phyloP scores from a whole-genome alignment of 1,139 yeast genomes.

The Nakaseomyces glabratus region DNA sequence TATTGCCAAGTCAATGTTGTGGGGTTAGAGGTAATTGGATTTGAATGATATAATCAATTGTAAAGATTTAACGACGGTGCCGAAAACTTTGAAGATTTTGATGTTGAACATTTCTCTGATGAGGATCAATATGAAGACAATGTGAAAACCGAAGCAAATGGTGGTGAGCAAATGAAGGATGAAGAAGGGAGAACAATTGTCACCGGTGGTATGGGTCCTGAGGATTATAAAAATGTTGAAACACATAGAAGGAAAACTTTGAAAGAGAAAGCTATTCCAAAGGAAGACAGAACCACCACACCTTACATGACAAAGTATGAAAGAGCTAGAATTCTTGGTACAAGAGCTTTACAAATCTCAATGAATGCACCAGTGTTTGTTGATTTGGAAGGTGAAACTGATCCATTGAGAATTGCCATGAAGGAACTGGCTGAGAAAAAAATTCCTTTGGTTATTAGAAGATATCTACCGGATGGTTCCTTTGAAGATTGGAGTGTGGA shows the following conservation, averaged over 20 bases:
- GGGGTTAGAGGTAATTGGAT: no score
- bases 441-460: conserved; percentile 88
- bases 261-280: conserved; percentile 80
- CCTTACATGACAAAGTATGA: conserved; percentile 99
- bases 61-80: conserved; percentile 59
- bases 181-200: conserved; percentile 69
- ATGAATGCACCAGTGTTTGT: conserved; percentile 98
- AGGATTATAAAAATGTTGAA: conserved; percentile 38
- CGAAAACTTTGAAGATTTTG: conserved; percentile 75
- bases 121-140: conserved; percentile 39
- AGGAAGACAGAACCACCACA: conserved; percentile 82
- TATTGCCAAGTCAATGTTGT: no score
- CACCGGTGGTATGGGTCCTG: conserved; percentile 58
- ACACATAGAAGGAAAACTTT: conserved; percentile 54
- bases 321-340: conserved; percentile 92
- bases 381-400: conserved; percentile 97
- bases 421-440: conserved; percentile 91
- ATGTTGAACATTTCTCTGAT: conserved; percentile 72
- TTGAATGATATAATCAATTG: not conserved
- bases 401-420: conserved; percentile 97
- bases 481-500: conserved; percentile 99
- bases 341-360: conserved; percentile 91
- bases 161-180: conserved; percentile 44
- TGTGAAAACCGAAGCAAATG: conserved; percentile 30
- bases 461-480: conserved; percentile 94